Conservation (phyloP, 306 rosid species). For the Pterocarpus santalinus region DNA sequence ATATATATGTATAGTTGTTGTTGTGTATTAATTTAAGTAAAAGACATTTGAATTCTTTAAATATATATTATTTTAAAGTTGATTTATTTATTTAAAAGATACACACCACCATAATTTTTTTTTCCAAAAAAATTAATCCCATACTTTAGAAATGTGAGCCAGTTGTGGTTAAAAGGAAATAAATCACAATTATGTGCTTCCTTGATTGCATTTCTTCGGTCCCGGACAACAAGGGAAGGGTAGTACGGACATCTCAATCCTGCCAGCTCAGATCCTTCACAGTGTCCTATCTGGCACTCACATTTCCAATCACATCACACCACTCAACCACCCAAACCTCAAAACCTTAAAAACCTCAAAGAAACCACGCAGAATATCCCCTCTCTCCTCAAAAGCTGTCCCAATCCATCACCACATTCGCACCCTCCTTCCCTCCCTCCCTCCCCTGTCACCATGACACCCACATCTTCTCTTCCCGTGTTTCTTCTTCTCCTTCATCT, state of each 20-base stretch:
- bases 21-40: no score
- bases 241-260: not conserved
- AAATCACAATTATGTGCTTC: no score
- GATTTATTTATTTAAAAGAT: no score
- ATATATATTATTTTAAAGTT: no score
- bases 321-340: not conserved
- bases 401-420: not conserved
- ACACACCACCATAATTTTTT: no score
- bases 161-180: no score
- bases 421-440: not conserved
- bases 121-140: no score
- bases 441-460: constrained; percentile 14
- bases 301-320: not conserved
- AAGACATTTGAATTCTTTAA: no score
- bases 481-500: constrained; percentile 35
- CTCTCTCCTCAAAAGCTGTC: constrained; percentile 22
- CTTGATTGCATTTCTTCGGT: no score
- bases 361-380: no score
- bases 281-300: not conserved
- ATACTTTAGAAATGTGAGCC: no score
- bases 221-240: not conserved
- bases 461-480: constrained; percentile 22
- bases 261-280: not conserved
- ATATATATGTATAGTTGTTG: no score
- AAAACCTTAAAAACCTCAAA: not conserved